These are phyloP conservation scores for Emergomyces orientalis DNA, from an alignment of 2,329 filamentous ascomycete species.

Conservation along the genomic window DNA sequence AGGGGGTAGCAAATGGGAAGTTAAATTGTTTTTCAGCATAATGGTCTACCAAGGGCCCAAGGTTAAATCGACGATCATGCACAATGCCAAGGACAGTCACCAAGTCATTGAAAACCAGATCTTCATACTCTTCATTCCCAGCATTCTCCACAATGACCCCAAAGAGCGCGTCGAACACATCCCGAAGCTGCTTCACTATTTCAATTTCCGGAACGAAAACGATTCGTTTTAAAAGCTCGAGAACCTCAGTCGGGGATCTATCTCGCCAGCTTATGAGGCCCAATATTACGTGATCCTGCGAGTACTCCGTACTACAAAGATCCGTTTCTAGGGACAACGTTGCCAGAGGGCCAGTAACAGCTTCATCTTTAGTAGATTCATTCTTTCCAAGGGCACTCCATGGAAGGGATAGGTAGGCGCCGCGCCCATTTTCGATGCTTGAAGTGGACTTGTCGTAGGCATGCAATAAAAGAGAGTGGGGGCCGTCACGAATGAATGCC, in stretches of 20 bases:
- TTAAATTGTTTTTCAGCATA: slow-evolving; percentile 85
- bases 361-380: slow-evolving; percentile 60
- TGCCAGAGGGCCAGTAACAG: slow-evolving; percentile 68
- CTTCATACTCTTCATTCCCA: slow-evolving; percentile 87
- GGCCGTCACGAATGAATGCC: slow-evolving; percentile 79
- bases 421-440: slow-evolving; percentile 59
- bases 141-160: slow-evolving; percentile 82
- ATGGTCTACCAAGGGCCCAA: slow-evolving; percentile 80
- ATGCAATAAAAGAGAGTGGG: slow-evolving; percentile 73
- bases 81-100: slow-evolving; percentile 88
- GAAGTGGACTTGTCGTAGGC: slow-evolving; percentile 86
- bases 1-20: slow-evolving; percentile 84
- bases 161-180: slow-evolving; percentile 86
- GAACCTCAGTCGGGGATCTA: slow-evolving; percentile 59
- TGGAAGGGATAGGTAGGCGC: slow-evolving; percentile 75
- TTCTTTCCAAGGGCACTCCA: slow-evolving; percentile 64
- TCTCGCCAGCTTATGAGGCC: slow-evolving; percentile 82
- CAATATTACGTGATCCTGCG: slow-evolving; percentile 78
- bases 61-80: slow-evolving; percentile 85
- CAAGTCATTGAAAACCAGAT: slow-evolving; percentile 80
- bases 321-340: slow-evolving; percentile 72
- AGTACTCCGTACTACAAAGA: slow-evolving; percentile 89
- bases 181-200: slow-evolving; percentile 83
- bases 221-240: slow-evolving; percentile 67
- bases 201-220: slow-evolving; percentile 96